Conservation (phyloP, 148 eudicot genomes). For the Fagopyrum homotropicum region DNA sequence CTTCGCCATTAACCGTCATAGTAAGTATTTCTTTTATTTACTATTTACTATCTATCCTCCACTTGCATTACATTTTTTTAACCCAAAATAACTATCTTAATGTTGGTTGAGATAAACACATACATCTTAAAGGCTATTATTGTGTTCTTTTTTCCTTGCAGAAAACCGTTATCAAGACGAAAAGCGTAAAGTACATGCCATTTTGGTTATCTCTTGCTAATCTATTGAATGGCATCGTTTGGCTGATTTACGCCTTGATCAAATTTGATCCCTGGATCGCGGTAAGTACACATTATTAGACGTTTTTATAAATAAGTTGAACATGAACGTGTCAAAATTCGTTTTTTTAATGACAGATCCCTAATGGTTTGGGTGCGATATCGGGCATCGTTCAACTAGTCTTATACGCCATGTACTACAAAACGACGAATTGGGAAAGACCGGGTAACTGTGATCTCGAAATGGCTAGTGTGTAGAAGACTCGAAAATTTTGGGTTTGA, state of each 20-base stretch:
- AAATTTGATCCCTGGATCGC: conserved; percentile 48
- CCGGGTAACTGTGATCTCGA: neutral
- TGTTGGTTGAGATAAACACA: neutral
- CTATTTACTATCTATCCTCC: neutral
- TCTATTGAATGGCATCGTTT: conserved; percentile 51
- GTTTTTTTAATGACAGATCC: conserved; percentile 31
- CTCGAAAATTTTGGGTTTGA: neutral
- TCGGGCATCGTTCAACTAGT: conserved; percentile 45
- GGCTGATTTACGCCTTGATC: conserved; percentile 52
- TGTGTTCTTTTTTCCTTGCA: conserved; percentile 11
- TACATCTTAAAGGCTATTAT: neutral
- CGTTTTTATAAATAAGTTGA: neutral
- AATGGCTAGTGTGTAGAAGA: neutral
- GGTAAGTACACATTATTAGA: conserved; percentile 26
- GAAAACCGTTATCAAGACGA: conserved; percentile 51
- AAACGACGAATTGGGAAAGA: conserved; percentile 31
- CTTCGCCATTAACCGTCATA: conserved; percentile 65
- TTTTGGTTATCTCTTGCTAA: conserved; percentile 53
- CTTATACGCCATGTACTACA: conserved; percentile 42
- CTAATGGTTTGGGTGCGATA: conserved; percentile 56
- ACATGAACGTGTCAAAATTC: neutral
- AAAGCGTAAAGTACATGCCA: conserved; percentile 90
- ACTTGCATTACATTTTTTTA: neutral
- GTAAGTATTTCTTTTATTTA: conserved; percentile 21
- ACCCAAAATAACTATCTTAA: too few species aligned